Conservation (phyloP, 2,329 filamentous ascomycete species). For the Shiraia sp. region DNA sequence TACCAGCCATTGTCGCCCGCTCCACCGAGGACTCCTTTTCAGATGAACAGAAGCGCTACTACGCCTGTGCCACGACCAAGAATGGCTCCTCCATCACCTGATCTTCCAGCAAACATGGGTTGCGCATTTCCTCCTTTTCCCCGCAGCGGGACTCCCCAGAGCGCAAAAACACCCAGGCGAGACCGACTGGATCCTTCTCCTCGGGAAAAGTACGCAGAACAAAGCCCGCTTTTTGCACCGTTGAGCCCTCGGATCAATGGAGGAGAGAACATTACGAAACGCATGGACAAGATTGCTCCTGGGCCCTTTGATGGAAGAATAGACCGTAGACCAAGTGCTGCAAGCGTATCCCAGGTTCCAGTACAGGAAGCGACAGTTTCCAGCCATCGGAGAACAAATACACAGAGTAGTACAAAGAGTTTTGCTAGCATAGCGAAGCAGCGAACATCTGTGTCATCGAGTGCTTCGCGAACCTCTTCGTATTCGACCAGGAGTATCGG, state of each 20-base stretch:
- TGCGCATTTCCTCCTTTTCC: slow-evolving; percentile 60
- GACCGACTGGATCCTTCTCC: slow-evolving; percentile 30
- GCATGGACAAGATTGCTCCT: slow-evolving; percentile 68
- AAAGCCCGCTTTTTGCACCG: slow-evolving; percentile 50
- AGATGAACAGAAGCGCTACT: slow-evolving; percentile 41
- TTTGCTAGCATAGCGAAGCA: slow-evolving; percentile 30
- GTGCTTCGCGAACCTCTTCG: slow-evolving; percentile 33
- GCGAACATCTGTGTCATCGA: slow-evolving; percentile 35
- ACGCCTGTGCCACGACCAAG: slow-evolving; percentile 39
- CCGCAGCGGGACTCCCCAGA: slow-evolving; percentile 26
- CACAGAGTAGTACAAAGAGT: slow-evolving; percentile 38
- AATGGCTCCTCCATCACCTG: slow-evolving; percentile 36
- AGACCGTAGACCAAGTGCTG: slow-evolving; percentile 37
- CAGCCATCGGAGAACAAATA: slow-evolving; percentile 41
- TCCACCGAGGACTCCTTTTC: slow-evolving; percentile 29
- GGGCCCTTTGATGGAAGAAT: slow-evolving; percentile 64
- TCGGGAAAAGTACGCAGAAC: slow-evolving; percentile 35
- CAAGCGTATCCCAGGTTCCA: slow-evolving; percentile 37
- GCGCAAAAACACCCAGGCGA: slow-evolving; percentile 21
- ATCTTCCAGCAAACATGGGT: slow-evolving; percentile 48
- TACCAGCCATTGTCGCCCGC: slow-evolving; percentile 27
- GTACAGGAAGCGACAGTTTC: slow-evolving; percentile 28
- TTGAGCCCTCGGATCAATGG: slow-evolving; percentile 53
- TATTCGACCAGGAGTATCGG: slow-evolving; percentile 33
- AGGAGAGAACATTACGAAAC: slow-evolving; percentile 57